Conservation (phyloP, 306 rosid genomes). For the Vicia faba region DNA sequence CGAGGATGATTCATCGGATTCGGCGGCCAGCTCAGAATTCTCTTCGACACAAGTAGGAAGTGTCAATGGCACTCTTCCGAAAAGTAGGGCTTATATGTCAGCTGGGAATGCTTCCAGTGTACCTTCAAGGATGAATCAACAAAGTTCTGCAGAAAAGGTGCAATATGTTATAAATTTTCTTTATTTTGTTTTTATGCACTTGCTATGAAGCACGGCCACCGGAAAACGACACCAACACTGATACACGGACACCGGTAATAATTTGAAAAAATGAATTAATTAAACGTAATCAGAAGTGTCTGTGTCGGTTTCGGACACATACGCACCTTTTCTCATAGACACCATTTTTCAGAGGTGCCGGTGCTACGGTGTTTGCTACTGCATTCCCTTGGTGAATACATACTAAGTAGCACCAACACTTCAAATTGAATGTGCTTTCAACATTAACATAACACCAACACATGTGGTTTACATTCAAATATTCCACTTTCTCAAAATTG, state of each 20-base stretch:
- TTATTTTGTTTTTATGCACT: conserved; percentile 24
- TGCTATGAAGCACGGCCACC: background rate
- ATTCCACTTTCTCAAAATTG: conserved; percentile 2
- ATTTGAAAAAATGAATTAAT: too few relatives aligned
- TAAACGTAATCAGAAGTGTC: too few relatives aligned
- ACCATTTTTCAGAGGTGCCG: too few relatives aligned
- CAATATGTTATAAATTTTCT: conserved; percentile 23
- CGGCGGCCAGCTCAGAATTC: conserved; percentile 87
- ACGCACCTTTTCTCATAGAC: too few relatives aligned
- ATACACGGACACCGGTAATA: too few relatives aligned
- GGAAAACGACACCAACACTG: too few relatives aligned
- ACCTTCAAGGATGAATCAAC: conserved; percentile 61
- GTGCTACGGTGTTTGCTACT: background rate
- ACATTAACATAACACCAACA: background rate
- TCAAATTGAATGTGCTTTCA: background rate
- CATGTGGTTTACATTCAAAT: background rate
- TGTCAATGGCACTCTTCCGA: conserved; percentile 64
- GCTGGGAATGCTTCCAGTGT: conserved; percentile 79
- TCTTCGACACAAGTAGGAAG: conserved; percentile 84
- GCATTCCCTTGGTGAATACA: background rate
- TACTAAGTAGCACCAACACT: background rate
- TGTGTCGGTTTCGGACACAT: too few relatives aligned
- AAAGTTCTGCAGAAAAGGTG: conserved; percentile 64
- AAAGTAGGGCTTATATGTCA: conserved; percentile 58
- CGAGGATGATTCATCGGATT: conserved; percentile 87